phyloP scores from a whole-genome alignment of 1,284 basidiomycete species.

The Ceratobasidium sp. region DNA sequence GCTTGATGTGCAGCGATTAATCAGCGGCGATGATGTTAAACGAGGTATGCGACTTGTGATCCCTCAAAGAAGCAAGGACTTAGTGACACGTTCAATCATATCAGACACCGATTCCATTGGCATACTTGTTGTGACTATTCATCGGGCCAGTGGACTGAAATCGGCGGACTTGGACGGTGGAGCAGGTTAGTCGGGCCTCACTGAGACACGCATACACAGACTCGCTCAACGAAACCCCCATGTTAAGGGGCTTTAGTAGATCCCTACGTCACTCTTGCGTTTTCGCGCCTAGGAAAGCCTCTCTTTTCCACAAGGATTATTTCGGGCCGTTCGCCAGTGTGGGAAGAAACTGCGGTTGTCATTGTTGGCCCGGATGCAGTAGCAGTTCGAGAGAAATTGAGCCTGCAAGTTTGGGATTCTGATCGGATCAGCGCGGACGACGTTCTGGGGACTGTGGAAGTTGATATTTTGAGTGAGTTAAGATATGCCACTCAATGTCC shows the following conservation, averaged over 20 bases:
- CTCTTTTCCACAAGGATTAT: slow-evolving; percentile 40
- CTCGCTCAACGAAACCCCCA: background rate
- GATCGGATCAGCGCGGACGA: slow-evolving; percentile 43
- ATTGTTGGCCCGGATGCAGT: slow-evolving; percentile 35
- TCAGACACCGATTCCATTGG: slow-evolving; percentile 41
- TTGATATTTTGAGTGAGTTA: slow-evolving; percentile 40
- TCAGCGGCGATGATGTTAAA: slow-evolving; percentile 40
- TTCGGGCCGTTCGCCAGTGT: slow-evolving; percentile 27
- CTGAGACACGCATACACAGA: background rate
- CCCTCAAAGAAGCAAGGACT: background rate
- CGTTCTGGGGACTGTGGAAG: slow-evolving; percentile 41
- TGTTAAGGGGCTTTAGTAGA: slow-evolving; percentile 24
- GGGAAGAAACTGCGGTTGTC: slow-evolving; percentile 36
- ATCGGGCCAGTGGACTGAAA: slow-evolving; percentile 35
- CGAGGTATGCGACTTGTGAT: slow-evolving; percentile 9
- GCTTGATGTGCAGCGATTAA: slow-evolving; percentile 42
- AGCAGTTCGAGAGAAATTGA: slow-evolving; percentile 33
- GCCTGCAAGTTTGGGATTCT: slow-evolving; percentile 35
- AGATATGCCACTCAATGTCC: background rate
- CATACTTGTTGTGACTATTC: slow-evolving; percentile 37
- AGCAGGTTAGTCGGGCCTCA: slow-evolving; percentile 20
- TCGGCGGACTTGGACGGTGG: slow-evolving; percentile 13
- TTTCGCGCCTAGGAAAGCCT: slow-evolving; percentile 41
- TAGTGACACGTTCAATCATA: background rate
- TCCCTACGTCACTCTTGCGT: slow-evolving; percentile 41